phyloP scores from a whole-genome alignment of 192 early-diverging fungal species.

The Kickxella alabastrina region DNA sequence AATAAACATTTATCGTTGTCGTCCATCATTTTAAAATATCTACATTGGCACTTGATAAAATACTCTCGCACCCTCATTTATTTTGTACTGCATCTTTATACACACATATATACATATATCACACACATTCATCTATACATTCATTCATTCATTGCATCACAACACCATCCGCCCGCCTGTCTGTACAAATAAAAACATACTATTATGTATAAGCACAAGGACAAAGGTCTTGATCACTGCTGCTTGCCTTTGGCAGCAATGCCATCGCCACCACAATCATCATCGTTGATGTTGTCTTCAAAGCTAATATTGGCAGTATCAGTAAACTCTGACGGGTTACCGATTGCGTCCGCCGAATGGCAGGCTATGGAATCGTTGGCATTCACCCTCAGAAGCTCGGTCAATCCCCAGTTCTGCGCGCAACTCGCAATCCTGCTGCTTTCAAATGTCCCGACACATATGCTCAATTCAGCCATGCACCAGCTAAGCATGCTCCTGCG shows the following conservation, averaged over 20 bases:
- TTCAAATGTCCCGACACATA: slow-evolving; percentile 25
- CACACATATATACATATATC: too few species aligned
- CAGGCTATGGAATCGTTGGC: slow-evolving; percentile 22
- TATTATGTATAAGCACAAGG: not conserved
- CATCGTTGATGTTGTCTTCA: too few species aligned
- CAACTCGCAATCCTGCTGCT: slow-evolving; percentile 32
- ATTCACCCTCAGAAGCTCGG: slow-evolving; percentile 12
- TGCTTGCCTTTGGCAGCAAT: not conserved
- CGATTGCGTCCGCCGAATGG: not conserved
- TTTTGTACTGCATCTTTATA: too few species aligned
- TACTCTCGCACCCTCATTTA: too few species aligned
- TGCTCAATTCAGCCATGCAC: slow-evolving; percentile 18
- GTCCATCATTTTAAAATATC: too few species aligned
- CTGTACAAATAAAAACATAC: not conserved
- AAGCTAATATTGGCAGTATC: not conserved
- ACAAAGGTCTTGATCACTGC: slow-evolving; percentile 4
- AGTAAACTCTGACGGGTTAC: not conserved
- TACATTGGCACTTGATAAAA: too few species aligned
- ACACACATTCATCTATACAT: too few species aligned
- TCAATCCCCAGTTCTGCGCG: slow-evolving; percentile 18
- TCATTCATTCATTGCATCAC: not conserved
- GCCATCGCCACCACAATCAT: not conserved
- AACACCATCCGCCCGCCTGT: not conserved
- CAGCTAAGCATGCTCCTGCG: slow-evolving; percentile 31
- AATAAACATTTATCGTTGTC: too few species aligned